These are phyloP conservation scores for Aspergillus ustus DNA, from an alignment of 2,329 filamentous ascomycete genomes.

Conservation along the genomic window DNA sequence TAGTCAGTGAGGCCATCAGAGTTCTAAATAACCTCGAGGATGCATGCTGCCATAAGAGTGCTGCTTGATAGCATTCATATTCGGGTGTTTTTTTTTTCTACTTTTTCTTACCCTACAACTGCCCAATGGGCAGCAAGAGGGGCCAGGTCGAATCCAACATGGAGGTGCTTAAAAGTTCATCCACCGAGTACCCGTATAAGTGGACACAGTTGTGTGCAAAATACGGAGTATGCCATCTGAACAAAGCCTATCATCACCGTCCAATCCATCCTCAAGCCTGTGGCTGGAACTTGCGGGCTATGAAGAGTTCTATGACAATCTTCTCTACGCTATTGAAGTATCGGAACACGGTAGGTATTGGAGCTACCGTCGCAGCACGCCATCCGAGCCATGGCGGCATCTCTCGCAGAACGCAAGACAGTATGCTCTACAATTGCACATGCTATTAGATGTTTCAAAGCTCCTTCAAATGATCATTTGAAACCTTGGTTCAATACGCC, in stretches of 20 bases:
- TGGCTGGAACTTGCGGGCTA: background rate
- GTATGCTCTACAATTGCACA: background rate
- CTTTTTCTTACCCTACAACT: background rate
- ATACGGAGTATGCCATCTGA: too few species aligned
- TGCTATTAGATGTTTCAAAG: background rate
- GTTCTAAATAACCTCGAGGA: constrained; percentile 68
- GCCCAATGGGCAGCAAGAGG: background rate
- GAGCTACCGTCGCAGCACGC: background rate
- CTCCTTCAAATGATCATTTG: background rate
- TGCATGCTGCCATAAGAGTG: constrained; percentile 56
- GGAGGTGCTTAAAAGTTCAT: too few species aligned
- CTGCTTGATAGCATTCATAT: background rate
- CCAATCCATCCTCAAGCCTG: too few species aligned
- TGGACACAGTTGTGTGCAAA: too few species aligned
- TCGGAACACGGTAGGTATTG: background rate
- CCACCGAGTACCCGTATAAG: too few species aligned
- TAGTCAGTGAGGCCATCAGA: constrained; percentile 69
- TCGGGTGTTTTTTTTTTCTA: background rate
- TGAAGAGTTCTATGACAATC: background rate
- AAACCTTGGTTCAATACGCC: background rate
- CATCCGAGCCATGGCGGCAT: background rate
- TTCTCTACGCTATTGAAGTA: background rate
- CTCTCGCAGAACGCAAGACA: background rate
- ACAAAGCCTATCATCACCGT: too few species aligned
- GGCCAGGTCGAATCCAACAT: too few species aligned